Percentiles rank a stretch among this genome's conserved stretches.
Conservation (phyloP, 345 rosid species). For the Rubroshorea leprosula region DNA sequence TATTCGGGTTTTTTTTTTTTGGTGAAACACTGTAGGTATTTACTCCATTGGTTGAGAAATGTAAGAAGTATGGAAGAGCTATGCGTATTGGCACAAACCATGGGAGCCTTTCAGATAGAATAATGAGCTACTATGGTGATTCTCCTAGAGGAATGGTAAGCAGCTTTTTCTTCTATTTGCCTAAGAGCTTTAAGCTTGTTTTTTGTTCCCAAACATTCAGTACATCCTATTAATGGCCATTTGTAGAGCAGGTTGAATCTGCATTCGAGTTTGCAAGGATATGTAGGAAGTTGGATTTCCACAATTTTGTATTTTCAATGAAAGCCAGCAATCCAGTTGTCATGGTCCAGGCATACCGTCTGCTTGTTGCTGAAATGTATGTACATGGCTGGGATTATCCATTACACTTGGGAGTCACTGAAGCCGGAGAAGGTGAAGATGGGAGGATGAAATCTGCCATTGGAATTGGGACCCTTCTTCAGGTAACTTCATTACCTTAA, state of each 20-base stretch:
- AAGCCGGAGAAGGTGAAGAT: constrained; percentile 99
- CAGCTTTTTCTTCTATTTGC: constrained; percentile 13
- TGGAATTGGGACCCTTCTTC: constrained; percentile 95
- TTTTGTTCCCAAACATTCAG: constrained; percentile 16
- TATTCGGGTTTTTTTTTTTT: constrained; percentile 9
- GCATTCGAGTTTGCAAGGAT: constrained; percentile 98
- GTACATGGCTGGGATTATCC: constrained; percentile 98
- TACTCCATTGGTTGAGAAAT: constrained; percentile 95
- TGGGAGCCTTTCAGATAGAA: constrained; percentile 98
- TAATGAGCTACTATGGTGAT: constrained; percentile 97
- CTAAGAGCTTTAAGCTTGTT: constrained; percentile 11
- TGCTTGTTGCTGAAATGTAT: constrained; percentile 93
- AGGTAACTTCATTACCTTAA: constrained; percentile 38
- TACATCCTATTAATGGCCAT: constrained; percentile 18
- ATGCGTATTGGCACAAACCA: constrained; percentile 99
- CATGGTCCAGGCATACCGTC: constrained; percentile 98
- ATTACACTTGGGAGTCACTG: constrained; percentile 94
- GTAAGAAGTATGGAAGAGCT: constrained; percentile 94
- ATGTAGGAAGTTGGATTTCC: constrained; percentile 88
- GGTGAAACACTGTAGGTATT: constrained; percentile 49
- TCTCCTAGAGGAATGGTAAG: constrained; percentile 97
- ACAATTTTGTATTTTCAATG: constrained; percentile 96
- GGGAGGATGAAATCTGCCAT: constrained; percentile 99
- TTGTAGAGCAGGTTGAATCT: constrained; percentile 77
- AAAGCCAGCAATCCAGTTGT: constrained; percentile 98